Base-by-base conservation (phyloP, 495 filamentous ascomycete genomes). In the Trichoderma reesei region DNA sequence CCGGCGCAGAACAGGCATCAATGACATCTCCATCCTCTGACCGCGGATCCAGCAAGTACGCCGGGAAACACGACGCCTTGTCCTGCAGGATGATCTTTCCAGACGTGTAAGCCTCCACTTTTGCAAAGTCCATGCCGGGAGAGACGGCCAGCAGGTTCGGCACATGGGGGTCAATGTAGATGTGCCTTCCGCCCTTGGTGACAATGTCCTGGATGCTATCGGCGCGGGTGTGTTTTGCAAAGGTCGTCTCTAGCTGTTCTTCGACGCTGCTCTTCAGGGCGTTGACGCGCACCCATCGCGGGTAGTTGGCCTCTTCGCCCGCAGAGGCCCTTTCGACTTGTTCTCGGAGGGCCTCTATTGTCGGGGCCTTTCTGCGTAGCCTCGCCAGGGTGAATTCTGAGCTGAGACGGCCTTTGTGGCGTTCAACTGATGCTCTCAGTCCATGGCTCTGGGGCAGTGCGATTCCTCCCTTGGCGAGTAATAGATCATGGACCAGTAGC, bases 21-120 rank as follows among this genome's bases (percentile, higher is more conserved):
- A 98, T 79, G 20, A 96, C 75, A 66, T 93, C 85, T 2, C 89
- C 90, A 63, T 85, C 79, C 60, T 79, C 77, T 3, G 78, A 67
- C 1, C 70, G 69, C 5, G 85, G 82, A 62, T 91, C 84, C 0
- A 97, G 75, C 0, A 98, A 77, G 70, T 91, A 90, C 0, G 92
- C 94, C 5, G 94, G 93, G 68, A 98, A 96, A 68, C 94, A 98
- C 0, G 91, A 96, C 1, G 94, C 95, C 71, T 96, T 97, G 71
- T 98, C 95, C 74, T 98, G 94, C 42, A 98, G 71, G 46, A 97
- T 96, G 63, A 98, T 82, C 56, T 84, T 75, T 2, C 94, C 94
- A 3, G 80, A 75, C 33, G 76, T 81, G 71, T 97, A 97, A 1
- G 90, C 89, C 9, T 81, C 67, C 0, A 83, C 85, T 39, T 83